Evolutionary conservation across 73 alveolate species (phyloP).

Genomic region (Effrenium voratum): DNA sequence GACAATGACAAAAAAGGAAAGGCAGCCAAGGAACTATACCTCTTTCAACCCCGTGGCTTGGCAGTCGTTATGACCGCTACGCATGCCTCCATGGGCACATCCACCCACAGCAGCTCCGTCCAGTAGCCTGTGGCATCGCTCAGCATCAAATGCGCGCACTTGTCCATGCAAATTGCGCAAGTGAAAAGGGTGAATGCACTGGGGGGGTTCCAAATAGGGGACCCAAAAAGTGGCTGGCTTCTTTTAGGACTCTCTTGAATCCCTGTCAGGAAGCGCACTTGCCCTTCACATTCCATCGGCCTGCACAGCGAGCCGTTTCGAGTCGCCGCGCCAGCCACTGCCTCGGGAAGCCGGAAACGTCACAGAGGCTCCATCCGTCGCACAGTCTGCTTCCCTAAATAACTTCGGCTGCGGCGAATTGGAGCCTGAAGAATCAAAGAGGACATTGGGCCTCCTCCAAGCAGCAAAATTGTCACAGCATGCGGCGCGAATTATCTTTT

Average conservation of each 20-base stretch:
- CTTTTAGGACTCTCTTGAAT: neutral
- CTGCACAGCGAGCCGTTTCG: conserved; percentile 26
- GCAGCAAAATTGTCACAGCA: too few relatives aligned
- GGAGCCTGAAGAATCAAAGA: conserved; percentile 45
- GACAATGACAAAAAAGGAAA: neutral
- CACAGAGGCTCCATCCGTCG: too few relatives aligned
- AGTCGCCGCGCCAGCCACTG: conserved; percentile 49
- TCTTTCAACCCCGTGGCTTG: neutral
- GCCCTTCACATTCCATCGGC: neutral
- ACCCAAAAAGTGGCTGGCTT: too few relatives aligned
- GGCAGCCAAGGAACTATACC: neutral
- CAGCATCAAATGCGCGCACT: neutral
- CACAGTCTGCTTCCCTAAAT: too few relatives aligned
- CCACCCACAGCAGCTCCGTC: conserved; percentile 36
- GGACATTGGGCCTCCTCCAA: conserved; percentile 24
- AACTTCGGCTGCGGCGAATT: neutral
- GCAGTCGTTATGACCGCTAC: neutral
- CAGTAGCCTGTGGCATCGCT: neutral
- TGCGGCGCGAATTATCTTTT: too few relatives aligned
- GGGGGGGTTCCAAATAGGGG: too few relatives aligned
- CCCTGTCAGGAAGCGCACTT: neutral
- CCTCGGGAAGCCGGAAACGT: neutral
- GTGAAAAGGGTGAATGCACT: too few relatives aligned
- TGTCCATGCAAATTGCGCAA: too few relatives aligned
- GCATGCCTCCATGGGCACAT: conserved; percentile 9